phyloP scores from a whole-genome alignment of 768 basidiomycete genomes.

The Hortiboletus campestris region DNA sequence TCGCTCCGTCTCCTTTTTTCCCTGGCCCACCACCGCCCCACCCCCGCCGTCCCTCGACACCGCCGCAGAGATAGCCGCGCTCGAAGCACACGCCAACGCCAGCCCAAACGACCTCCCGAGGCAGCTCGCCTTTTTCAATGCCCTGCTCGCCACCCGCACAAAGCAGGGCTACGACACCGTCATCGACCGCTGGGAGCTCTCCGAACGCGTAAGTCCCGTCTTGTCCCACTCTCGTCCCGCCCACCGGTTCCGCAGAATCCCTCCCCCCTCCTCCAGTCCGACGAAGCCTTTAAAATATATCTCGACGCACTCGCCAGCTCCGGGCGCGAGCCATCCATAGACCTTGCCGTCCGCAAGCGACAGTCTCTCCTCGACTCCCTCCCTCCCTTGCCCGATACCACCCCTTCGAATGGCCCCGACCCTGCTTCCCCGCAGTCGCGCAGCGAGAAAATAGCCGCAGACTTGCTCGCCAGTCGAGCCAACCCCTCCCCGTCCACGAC shows the following conservation, averaged over 20 bases:
- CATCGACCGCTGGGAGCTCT: constrained; percentile 80
- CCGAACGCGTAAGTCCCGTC: constrained; percentile 67
- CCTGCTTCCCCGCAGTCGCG: constrained; percentile 26
- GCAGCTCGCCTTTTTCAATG: constrained; percentile 69
- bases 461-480: constrained; percentile 34
- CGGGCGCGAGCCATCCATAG: constrained; percentile 55
- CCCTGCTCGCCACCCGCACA: constrained; percentile 60
- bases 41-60: constrained; percentile 50
- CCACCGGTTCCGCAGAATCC: constrained; percentile 49
- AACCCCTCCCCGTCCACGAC: constrained; percentile 4
- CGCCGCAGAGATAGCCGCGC: constrained; percentile 65
- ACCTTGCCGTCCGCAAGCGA: constrained; percentile 64
- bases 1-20: background rate
- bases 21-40: constrained; percentile 36
- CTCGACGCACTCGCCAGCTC: constrained; percentile 61
- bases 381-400: constrained; percentile 14
- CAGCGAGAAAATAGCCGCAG: constrained; percentile 44
- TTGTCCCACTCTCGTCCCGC: background rate
- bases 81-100: constrained; percentile 77
- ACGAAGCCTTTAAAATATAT: constrained; percentile 76
- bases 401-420: constrained; percentile 16
- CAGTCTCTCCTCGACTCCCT: constrained; percentile 56
- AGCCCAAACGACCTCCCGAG: constrained; percentile 65
- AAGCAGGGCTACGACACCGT: constrained; percentile 70
- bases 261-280: constrained; percentile 64